Percentiles rank a stretch among this genome's conserved stretches.
Conservation (phyloP, 257 asterid genomes). For the Solanum chmielewskii region DNA sequence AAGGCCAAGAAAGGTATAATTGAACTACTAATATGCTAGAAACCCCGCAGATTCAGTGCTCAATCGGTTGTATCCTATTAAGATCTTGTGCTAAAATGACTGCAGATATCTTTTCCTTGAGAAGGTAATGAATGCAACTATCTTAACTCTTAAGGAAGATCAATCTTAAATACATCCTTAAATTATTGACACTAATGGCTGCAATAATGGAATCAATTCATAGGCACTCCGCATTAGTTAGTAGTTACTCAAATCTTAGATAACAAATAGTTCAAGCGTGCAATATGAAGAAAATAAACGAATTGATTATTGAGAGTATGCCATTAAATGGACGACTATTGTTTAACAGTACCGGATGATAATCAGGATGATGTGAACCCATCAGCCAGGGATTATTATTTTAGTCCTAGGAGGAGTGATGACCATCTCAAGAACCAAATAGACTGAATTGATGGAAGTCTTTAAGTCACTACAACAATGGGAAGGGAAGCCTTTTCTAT, state of each 20-base stretch:
- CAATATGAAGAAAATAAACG: neutral
- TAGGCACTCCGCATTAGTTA: neutral
- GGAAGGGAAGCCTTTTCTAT: neutral
- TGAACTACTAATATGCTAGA: neutral
- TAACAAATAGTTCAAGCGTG: neutral
- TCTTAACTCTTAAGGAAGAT: neutral
- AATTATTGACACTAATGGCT: neutral
- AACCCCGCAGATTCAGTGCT: neutral
- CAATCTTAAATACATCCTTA: neutral
- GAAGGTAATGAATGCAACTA: neutral
- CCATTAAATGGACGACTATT: neutral
- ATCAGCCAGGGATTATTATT: neutral
- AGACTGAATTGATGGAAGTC: neutral
- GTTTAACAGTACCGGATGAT: neutral
- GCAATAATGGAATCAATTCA: neutral
- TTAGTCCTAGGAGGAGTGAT: neutral
- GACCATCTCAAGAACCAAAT: neutral
- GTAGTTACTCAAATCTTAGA: neutral
- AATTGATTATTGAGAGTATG: neutral
- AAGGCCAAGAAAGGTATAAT: neutral
- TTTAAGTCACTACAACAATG: neutral
- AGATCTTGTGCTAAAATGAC: neutral
- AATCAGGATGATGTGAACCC: neutral
- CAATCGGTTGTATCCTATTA: neutral
- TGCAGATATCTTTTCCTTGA: neutral